These are phyloP conservation scores for Penicillium glabrum DNA, from an alignment of 2,329 filamentous ascomycete species.

Conservation along the genomic window DNA sequence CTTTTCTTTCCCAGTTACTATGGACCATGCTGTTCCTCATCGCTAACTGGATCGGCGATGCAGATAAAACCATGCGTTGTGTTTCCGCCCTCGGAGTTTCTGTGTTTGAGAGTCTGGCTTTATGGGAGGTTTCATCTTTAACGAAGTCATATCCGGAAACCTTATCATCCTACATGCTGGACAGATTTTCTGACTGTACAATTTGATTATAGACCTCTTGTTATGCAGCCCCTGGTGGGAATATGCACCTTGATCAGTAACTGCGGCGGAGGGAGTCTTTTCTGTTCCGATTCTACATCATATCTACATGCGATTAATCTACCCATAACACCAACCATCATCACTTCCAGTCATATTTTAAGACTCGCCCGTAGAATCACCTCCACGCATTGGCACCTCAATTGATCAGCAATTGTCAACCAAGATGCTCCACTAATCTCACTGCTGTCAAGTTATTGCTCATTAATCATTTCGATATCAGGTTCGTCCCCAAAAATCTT, in stretches of 20 bases:
- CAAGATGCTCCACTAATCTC: too few relatives aligned
- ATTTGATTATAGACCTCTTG: not conserved
- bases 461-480: too few relatives aligned
- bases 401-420: too few relatives aligned
- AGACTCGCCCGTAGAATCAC: too few relatives aligned
- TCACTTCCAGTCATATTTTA: not conserved
- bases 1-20: slow-evolving; percentile 14
- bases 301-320: not conserved
- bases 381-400: too few relatives aligned
- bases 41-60: slow-evolving; percentile 30
- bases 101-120: slow-evolving; percentile 17
- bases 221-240: not conserved
- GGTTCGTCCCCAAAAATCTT: too few relatives aligned
- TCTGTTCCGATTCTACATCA: not conserved
- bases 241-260: not conserved
- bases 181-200: not conserved
- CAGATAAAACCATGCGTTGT: slow-evolving; percentile 24
- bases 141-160: not conserved
- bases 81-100: slow-evolving; percentile 15
- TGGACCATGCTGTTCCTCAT: slow-evolving; percentile 18
- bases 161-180: not conserved
- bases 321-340: not conserved
- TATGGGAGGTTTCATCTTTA: slow-evolving; percentile 18
- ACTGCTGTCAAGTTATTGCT: too few relatives aligned
- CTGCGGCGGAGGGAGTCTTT: not conserved